Percentiles rank a stretch among this genome's conserved stretches.
Conservation (phyloP, 768 basidiomycete genomes). For the Naematelia encephala region DNA sequence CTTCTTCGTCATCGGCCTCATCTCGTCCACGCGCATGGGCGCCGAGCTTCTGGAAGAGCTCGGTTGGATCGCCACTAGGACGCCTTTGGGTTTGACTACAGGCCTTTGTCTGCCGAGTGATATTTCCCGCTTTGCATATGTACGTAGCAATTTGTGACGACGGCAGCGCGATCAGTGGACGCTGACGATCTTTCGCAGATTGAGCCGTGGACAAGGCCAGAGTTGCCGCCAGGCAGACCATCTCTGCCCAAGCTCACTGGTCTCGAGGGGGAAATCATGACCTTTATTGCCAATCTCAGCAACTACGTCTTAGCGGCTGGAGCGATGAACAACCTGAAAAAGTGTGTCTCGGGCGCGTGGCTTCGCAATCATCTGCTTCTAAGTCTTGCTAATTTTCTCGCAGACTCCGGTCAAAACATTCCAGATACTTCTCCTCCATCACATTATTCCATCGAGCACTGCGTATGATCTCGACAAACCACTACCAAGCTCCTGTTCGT, state of each 20-base stretch:
- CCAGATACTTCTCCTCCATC: conserved; percentile 70
- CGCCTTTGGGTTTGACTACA: conserved; percentile 78
- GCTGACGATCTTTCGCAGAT: conserved; percentile 31
- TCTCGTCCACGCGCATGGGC: conserved; percentile 86
- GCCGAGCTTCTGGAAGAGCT: conserved; percentile 90
- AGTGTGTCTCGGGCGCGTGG: conserved; percentile 57
- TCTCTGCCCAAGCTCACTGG: conserved; percentile 52
- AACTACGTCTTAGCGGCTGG: conserved; percentile 95
- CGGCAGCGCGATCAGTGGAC: too few species aligned
- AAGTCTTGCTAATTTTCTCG: too few species aligned
- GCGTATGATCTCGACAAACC: conserved; percentile 79
- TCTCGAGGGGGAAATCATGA: conserved; percentile 76
- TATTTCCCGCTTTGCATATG: conserved; percentile 72
- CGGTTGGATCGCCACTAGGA: conserved; percentile 86
- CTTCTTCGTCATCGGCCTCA: conserved; percentile 89
- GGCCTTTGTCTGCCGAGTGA: conserved; percentile 89
- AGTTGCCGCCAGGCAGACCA: conserved; percentile 4
- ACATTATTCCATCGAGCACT: conserved; percentile 78
- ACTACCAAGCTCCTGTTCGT: conserved; percentile 86
- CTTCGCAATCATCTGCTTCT: too few species aligned
- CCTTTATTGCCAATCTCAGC: conserved; percentile 85
- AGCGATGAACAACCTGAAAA: conserved; percentile 82
- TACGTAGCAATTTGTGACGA: too few species aligned
- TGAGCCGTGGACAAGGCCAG: conserved; percentile 30
- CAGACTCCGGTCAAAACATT: conserved; percentile 55